Base-by-base conservation (phyloP, 2,329 filamentous ascomycete genomes). In the Colletotrichum sp. region DNA sequence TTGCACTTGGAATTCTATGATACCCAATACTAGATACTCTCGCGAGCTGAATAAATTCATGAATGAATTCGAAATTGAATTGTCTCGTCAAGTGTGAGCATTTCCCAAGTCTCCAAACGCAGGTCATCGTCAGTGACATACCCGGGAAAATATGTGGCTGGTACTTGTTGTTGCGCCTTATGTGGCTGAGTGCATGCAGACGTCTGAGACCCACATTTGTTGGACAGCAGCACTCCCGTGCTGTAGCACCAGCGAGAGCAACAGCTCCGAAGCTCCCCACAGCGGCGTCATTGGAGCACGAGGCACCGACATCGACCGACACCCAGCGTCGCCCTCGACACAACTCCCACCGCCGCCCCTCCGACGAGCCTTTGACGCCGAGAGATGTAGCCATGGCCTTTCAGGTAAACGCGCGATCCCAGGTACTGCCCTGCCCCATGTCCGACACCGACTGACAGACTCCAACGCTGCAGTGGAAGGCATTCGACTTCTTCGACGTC, bases 401-500 rank as follows among this genome's bases (percentile, higher is more conserved):
- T 69, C 76, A 77, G 76, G 76, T 78, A 24, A 34, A 70, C 52
- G 7, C 57, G 55, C 49, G 2, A 55, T 9, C 21, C 44, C 57
- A 63, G 18, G 24, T 49, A n/a, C 12, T n/a, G 12, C 8, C n/a
- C 15, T n/a, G 16, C 18, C 13, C 18, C 26, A 28, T 7, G 9
- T 10, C 52, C 9, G 12, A 55, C 60, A 9, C 30, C 6, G 24
- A 65, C 68, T 76, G 30, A 77, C 26, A 32, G 30, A 34, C 28
- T 72, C 26, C 77, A 77, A 69, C 15, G 16, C 10, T 12, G 26
- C 80, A 98, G 96, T 99, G 97, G 96, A 98, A 98, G 94, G 93
- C 94, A 80, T 99, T 99, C 89, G 96, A 98, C 90, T 99, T 99
- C 93, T 99, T 99, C 91, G 95, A 98, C 87, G 95, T 98, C 85